Conservation (phyloP, 140 eudicot genomes). For the Bidens hawaiensis region DNA sequence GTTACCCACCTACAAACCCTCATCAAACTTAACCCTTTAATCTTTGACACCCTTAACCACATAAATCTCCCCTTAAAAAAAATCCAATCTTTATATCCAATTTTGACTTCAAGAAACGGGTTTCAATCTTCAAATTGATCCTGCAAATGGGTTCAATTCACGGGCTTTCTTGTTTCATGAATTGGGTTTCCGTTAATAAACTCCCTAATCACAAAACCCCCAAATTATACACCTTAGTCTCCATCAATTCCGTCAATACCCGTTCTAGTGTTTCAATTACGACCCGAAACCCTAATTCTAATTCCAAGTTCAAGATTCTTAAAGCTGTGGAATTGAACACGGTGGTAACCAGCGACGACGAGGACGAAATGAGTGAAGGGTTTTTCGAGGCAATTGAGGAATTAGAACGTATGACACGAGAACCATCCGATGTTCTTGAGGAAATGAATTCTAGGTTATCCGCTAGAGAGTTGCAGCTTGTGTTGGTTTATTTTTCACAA, state of each 20-base stretch:
- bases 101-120: no score
- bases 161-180: conserved; percentile 33
- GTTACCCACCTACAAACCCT: conserved; percentile 7
- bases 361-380: conserved; percentile 70
- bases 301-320: conserved; percentile 34
- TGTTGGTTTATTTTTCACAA: conserved; percentile 85
- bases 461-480: conserved; percentile 76
- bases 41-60: conserved; percentile 20
- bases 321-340: conserved; percentile 60
- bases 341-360: conserved; percentile 64
- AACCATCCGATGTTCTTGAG: conserved; percentile 86
- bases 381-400: conserved; percentile 92
- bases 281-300: conserved; percentile 13
- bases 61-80: conserved; percentile 1
- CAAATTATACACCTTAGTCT: not conserved
- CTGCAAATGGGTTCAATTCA: conserved; percentile 36
- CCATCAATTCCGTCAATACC: conserved; percentile 22
- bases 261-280: conserved; percentile 27
- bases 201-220: conserved; percentile 13
- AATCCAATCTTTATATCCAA: not conserved
- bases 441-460: conserved; percentile 76
- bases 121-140: not conserved
- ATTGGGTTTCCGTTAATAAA: conserved; percentile 16
- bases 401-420: conserved; percentile 79
- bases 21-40: not conserved